phyloP scores from a whole-genome alignment of 371 early-diverging fungal genomes.

The Phascolomyces articulosus region DNA sequence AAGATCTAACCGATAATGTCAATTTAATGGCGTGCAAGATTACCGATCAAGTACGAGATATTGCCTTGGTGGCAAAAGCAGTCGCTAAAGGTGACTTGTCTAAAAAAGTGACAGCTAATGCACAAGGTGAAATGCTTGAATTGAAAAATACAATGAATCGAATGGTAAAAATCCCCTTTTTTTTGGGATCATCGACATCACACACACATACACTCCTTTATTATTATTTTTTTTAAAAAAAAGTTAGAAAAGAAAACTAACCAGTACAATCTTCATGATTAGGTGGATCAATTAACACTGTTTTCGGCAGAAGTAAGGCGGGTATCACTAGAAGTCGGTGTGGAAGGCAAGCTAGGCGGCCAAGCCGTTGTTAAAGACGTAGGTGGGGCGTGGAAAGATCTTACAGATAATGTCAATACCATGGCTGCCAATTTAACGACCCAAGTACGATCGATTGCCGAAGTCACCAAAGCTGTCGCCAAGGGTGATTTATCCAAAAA shows the following conservation, averaged over 20 bases:
- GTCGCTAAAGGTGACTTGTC: conserved; percentile 57
- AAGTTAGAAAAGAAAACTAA: no score
- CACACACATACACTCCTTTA: no score
- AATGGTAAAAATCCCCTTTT: conserved; percentile 32
- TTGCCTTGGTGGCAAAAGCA: conserved; percentile 60
- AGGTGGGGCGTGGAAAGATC: conserved; percentile 56
- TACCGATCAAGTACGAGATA: conserved; percentile 60
- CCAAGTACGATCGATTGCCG: conserved; percentile 59
- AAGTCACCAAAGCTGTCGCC: conserved; percentile 56
- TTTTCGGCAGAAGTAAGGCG: conserved; percentile 51
- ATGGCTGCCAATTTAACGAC: conserved; percentile 56
- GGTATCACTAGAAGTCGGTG: conserved; percentile 53
- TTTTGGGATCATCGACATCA: no score
- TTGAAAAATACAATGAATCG: conserved; percentile 48
- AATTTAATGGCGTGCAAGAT: conserved; percentile 64
- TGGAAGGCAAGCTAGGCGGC: conserved; percentile 50
- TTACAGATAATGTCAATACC: conserved; percentile 55
- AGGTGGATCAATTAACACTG: conserved; percentile 40
- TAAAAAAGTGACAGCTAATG: conserved; percentile 39
- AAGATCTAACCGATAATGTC: conserved; percentile 64
- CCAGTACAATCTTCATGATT: no score
- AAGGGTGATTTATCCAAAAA: conserved; percentile 60
- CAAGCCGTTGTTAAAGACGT: conserved; percentile 49
- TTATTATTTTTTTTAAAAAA: neutral
- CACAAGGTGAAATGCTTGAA: conserved; percentile 45